Evolutionary conservation across 352 stramenopile species (phyloP), one percentile per base, ranked within the genome.

Genomic region (Halophytophthora batemanensis): DNA sequence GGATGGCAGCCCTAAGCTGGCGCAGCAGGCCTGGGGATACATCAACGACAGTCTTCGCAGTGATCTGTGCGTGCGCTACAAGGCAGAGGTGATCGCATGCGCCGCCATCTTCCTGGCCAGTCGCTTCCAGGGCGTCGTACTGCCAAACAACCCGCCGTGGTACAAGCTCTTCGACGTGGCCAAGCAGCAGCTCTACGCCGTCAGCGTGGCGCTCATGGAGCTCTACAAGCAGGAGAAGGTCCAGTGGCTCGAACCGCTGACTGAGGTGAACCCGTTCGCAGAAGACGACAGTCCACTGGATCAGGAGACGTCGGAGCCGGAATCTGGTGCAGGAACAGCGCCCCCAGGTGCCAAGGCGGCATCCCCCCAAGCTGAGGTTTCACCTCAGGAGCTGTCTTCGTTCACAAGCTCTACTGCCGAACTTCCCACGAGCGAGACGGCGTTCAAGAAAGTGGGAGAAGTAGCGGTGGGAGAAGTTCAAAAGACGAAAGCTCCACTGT

Each of bases 21-120:
- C 86, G 8, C 87, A 96, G 52, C 59, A 73, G 15, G 87, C 88
- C 5, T 97, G 88, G 87, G 82, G 71, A 14, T 97, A 95, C 63
- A 69, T 97, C 44, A 97, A 97, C 59, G 90, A 97, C 69, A 93
- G 74, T 50, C 65, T 96, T 7, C 80, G 90, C 8, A 67, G 71
- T 14, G 84, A 97, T 51, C 60, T 96, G 11, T 96, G 83, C 48
- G 74, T 96, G 38, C 67, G 88, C 10, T 94, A 80, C 59, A 65
- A 66, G 3, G 77, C 86, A 1, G 75, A 96, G 51, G 74, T 84
- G 13, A 96, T 97, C 41, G 90, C 89, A 2, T 97, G 90, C 59
- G 85, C 86, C 33, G 89, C 90, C 29, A 93, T 97, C 50, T 95
- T 93, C 53, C 70, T 97, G 36, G 77, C 88, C 2, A 83, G 79